A percentile compares a stretch with the other conserved stretches of the same genome.
These are phyloP conservation scores for Pterocarpus santalinus DNA, from an alignment of 306 rosid genomes.

Conservation along the genomic window DNA sequence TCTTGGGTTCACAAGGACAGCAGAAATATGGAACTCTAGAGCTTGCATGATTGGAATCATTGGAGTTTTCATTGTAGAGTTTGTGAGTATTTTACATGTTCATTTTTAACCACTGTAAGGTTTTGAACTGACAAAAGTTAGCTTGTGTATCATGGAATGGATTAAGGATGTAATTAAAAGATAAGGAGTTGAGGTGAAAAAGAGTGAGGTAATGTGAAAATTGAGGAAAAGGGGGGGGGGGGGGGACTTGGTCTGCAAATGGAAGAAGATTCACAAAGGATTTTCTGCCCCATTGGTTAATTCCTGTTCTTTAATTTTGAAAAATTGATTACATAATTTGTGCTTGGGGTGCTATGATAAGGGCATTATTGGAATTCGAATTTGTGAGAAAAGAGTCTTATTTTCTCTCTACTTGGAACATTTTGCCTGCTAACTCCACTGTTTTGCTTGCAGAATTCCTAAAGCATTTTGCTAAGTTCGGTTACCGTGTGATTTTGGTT, in stretches of 20 bases:
- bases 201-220: too few relatives aligned
- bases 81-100: constrained; percentile 57
- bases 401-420: not conserved
- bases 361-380: not conserved
- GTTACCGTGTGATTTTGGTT: constrained; percentile 5
- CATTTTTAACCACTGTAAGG: not conserved
- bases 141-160: too few relatives aligned
- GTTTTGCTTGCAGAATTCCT: not conserved
- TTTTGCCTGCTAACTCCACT: not conserved
- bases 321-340: not conserved
- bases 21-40: constrained; percentile 96
- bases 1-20: constrained; percentile 88
- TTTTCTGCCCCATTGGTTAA: not conserved
- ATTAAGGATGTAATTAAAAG: too few relatives aligned
- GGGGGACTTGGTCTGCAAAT: not conserved
- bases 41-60: constrained; percentile 95
- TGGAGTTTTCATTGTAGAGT: constrained; percentile 81
- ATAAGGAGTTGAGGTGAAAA: too few relatives aligned
- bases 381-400: not conserved
- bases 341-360: not conserved
- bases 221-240: too few relatives aligned
- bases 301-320: too few relatives aligned
- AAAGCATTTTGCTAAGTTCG: not conserved
- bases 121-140: too few relatives aligned
- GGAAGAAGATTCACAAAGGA: not conserved